A percentile compares a stretch with the other conserved stretches of the same genome.
Evolutionary conservation across 345 rosid species (phyloP).

Genomic region (Brassica nigra): DNA sequence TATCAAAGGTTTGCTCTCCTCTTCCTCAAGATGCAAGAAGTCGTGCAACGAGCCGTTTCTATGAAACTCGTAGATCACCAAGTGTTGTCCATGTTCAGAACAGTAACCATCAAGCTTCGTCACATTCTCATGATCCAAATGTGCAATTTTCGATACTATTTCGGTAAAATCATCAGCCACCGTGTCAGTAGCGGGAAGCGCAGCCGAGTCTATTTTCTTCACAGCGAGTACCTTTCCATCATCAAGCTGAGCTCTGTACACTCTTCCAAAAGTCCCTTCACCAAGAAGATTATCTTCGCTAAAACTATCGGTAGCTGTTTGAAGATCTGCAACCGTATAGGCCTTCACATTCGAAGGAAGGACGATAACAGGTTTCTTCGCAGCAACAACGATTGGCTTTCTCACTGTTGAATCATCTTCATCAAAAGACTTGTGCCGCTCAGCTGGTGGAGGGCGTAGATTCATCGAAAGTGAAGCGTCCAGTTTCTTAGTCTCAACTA

Average conservation of each 20-base stretch:
- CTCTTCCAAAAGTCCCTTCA: conserved; percentile 96
- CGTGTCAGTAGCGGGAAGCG: conserved; percentile 54
- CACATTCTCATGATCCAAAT: conserved; percentile 83
- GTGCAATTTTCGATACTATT: conserved; percentile 77
- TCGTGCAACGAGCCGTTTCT: conserved; percentile 88
- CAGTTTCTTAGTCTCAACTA: conserved; percentile 56
- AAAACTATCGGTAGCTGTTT: conserved; percentile 92
- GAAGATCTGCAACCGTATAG: conserved; percentile 90
- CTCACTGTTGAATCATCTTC: conserved; percentile 60
- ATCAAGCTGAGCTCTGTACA: conserved; percentile 88
- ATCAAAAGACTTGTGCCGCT: conserved; percentile 80
- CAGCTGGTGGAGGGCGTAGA: conserved; percentile 86
- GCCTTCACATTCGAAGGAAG: conserved; percentile 63
- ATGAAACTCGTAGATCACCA: conserved; percentile 84
- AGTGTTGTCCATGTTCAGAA: conserved; percentile 94
- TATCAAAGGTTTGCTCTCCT: conserved; percentile 75
- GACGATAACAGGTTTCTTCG: conserved; percentile 57
- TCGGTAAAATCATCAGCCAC: conserved; percentile 78
- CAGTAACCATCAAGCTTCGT: conserved; percentile 91
- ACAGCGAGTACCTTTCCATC: conserved; percentile 93
- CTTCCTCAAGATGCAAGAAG: conserved; percentile 75
- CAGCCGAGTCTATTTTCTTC: conserved; percentile 86
- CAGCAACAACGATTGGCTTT: conserved; percentile 49
- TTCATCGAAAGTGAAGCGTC: conserved; percentile 67
- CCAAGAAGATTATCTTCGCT: conserved; percentile 81